Evolutionary conservation across 495 filamentous ascomycete genomes (phyloP).

Genomic region (Letharia columbiana): DNA sequence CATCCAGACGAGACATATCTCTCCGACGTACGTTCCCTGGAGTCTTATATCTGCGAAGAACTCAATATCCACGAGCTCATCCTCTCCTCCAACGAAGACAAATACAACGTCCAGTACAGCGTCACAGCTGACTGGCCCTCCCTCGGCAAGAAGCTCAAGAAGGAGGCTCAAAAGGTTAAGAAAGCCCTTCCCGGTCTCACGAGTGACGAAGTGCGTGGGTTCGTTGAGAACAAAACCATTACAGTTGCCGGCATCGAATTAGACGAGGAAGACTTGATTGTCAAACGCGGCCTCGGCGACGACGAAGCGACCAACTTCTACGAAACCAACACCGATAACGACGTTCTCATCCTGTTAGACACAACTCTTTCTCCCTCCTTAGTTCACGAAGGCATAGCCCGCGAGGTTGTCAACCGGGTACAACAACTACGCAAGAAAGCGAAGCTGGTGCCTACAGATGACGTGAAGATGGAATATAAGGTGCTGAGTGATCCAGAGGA

Average conservation of each 20-base stretch:
- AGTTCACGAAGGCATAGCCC: slow-evolving; percentile 63
- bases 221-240: slow-evolving; percentile 60
- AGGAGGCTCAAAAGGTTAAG: slow-evolving; percentile 81
- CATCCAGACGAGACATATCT: slow-evolving; percentile 76
- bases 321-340: slow-evolving; percentile 77
- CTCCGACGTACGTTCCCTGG: slow-evolving; percentile 74
- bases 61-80: slow-evolving; percentile 83
- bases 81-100: slow-evolving; percentile 75
- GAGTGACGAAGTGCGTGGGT: slow-evolving; percentile 68
- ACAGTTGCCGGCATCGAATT: slow-evolving; percentile 77
- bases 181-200: slow-evolving; percentile 76
- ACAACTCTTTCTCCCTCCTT: slow-evolving; percentile 63
- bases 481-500: slow-evolving; percentile 69
- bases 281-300: slow-evolving; percentile 68
- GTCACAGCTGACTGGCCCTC: slow-evolving; percentile 86
- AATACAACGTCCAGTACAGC: slow-evolving; percentile 85
- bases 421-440: slow-evolving; percentile 77
- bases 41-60: slow-evolving; percentile 81
- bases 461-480: slow-evolving; percentile 76
- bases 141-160: slow-evolving; percentile 93
- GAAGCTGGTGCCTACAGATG: slow-evolving; percentile 70
- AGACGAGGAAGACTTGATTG: slow-evolving; percentile 69
- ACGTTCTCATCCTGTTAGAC: slow-evolving; percentile 78
- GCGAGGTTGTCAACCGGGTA: slow-evolving; percentile 77
- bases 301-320: slow-evolving; percentile 56